Base-by-base conservation (phyloP, 495 filamentous ascomycete genomes). In the Thermochaetoides thermophila region DNA sequence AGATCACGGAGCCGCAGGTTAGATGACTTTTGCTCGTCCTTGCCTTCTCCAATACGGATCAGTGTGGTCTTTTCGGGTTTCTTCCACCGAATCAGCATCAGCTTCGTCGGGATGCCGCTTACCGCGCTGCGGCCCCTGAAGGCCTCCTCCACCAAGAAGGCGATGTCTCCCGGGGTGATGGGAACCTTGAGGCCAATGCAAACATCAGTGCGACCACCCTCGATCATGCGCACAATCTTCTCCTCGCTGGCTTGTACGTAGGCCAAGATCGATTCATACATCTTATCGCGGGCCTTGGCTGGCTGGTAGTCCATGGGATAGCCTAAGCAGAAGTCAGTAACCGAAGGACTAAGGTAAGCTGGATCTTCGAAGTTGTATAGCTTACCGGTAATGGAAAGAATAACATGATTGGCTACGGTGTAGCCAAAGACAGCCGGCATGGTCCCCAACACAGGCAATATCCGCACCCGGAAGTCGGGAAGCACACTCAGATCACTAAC, bases 351-450 rank as follows among this genome's bases (percentile, higher is more conserved):
- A n/a, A n/a, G n/a, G n/a, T n/a, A n/a, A n/a, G n/a, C n/a, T n/a
- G n/a, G n/a, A n/a, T n/a, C n/a, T n/a, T n/a, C n/a, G n/a, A n/a
- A n/a, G n/a, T n/a, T n/a, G n/a, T n/a, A n/a, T n/a, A n/a, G n/a
- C 45, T 29, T 42, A 62, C 61, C 61, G 1, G 84, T 66, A n/a
- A 94, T 69, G 25, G 76, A 73, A 40, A 89, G 68, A 37, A 96
- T 83, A 23, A 96, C 73, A 43, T 94, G 82, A 50, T 95, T 99
- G 1, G 89, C 89, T 17, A 78, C 68, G 1, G 75, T 77, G 37
- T 91, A 81, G 10, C 89, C 89, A 59, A 99, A 99, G 0, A 95
- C 72, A 2, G 87, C 86, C 1, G 89, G 89, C 85, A 99, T 94
- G 0, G 89, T 96, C 3, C 89, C 89, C 12, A 99, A 57, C 0